Conservation (phyloP, 129 eudicot species). For the Calendula officinalis region DNA sequence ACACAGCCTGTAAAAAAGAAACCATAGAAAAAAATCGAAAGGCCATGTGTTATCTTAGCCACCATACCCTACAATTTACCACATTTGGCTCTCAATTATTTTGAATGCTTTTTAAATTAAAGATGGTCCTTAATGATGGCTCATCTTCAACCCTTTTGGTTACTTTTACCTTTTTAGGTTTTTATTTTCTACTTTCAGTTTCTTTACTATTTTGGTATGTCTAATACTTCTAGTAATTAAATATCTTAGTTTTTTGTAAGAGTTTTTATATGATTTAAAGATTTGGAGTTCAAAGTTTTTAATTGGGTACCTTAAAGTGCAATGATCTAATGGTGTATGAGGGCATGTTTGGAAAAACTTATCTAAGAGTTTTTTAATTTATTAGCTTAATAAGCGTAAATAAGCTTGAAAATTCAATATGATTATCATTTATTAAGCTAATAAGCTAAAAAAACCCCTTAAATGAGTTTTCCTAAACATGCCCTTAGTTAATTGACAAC, state of each 20-base stretch:
- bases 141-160: neutral
- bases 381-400: no score
- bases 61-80: slow-evolving; percentile 4
- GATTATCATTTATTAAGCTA: neutral
- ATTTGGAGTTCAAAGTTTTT: no score
- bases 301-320: no score
- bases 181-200: neutral
- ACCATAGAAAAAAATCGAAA: slow-evolving; percentile 4
- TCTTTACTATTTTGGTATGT: neutral
- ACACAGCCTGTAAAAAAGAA: slow-evolving; percentile 24
- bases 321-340: no score
- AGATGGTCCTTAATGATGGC: slow-evolving; percentile 26
- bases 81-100: slow-evolving; percentile 18
- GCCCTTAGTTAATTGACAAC: neutral
- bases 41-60: slow-evolving; percentile 20
- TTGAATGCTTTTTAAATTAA: slow-evolving; percentile 9
- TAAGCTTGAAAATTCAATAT: no score
- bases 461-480: no score
- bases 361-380: no score
- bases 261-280: no score
- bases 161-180: slow-evolving; percentile 9
- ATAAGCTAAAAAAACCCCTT: neutral
- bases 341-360: no score
- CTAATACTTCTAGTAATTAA: neutral
- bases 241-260: no score